Evolutionary conservation across 495 filamentous ascomycete species (phyloP).

Genomic region (Penicillium malachiteum): DNA sequence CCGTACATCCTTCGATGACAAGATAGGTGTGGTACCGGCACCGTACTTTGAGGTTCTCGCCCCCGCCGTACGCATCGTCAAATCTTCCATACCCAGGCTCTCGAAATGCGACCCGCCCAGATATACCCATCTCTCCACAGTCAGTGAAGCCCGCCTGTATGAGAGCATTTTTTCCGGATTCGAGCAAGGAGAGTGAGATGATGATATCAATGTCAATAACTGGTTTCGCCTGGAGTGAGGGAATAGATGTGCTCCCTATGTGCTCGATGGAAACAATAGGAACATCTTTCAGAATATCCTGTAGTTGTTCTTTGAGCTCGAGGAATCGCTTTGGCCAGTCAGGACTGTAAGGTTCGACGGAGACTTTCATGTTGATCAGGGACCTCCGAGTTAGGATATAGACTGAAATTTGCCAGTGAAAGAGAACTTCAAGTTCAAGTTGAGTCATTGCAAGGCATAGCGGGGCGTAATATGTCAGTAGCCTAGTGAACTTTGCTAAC

Average conservation of each 20-base stretch:
- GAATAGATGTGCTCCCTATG: conserved; percentile 10
- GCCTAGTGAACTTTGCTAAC: no score
- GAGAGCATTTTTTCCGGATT: conserved; percentile 1
- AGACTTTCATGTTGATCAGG: neutral
- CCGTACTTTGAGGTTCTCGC: neutral
- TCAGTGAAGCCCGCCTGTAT: neutral
- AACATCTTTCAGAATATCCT: neutral
- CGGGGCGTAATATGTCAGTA: no score
- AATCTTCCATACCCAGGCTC: neutral
- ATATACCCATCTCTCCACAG: neutral
- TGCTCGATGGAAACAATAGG: conserved; percentile 8
- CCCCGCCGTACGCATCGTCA: neutral
- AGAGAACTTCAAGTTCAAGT: no score
- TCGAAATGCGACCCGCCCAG: conserved; percentile 1
- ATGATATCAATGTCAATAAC: conserved; percentile 14
- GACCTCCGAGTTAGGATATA: no score
- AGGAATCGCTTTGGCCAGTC: neutral
- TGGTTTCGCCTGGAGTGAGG: conserved; percentile 5
- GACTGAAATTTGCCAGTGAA: no score
- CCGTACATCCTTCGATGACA: conserved; percentile 2
- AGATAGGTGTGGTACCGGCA: conserved; percentile 7
- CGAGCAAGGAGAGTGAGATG: neutral
- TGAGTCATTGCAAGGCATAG: no score
- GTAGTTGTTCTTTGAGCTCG: neutral
- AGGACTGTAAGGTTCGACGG: conserved; percentile 1